phyloP scores from a whole-genome alignment of 148 eudicot genomes.

The Dianthus caryophyllus region DNA sequence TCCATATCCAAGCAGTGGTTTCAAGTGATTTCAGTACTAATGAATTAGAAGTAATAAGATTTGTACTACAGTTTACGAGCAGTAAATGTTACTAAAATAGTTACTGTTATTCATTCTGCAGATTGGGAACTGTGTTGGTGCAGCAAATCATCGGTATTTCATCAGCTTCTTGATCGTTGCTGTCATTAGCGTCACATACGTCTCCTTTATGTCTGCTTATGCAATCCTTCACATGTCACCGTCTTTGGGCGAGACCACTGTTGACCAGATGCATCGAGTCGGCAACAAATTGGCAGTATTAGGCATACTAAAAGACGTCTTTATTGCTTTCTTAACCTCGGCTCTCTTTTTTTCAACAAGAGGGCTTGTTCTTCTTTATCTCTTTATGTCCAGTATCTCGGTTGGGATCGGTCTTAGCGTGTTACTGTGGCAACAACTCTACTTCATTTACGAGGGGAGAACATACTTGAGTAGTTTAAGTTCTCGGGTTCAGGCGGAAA shows the following conservation, averaged over 20 bases:
- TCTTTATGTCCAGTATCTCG: constrained; percentile 69
- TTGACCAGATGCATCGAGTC: constrained; percentile 19
- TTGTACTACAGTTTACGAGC: not conserved
- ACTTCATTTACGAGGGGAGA: constrained; percentile 71
- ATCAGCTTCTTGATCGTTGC: constrained; percentile 70
- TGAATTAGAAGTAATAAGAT: not conserved
- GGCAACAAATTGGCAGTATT: constrained; percentile 21
- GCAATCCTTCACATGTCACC: constrained; percentile 48
- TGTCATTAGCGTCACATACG: constrained; percentile 60
- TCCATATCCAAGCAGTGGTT: too few relatives aligned
- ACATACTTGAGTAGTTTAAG: constrained; percentile 72
- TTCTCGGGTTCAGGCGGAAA: constrained; percentile 46
- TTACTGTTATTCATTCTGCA: constrained; percentile 30
- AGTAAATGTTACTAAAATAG: not conserved
- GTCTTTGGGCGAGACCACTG: constrained; percentile 29
- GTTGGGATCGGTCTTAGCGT: constrained; percentile 71
- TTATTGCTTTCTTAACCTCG: constrained; percentile 50
- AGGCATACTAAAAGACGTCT: constrained; percentile 32
- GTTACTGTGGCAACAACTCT: constrained; percentile 93
- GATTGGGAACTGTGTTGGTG: constrained; percentile 97
- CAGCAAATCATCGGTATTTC: constrained; percentile 73
- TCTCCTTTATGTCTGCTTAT: constrained; percentile 50
- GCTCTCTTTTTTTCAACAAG: constrained; percentile 50
- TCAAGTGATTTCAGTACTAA: not conserved
- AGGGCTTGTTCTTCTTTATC: constrained; percentile 75